phyloP scores from a whole-genome alignment of 441 rosid genomes.

The Macaranga tanarius region DNA sequence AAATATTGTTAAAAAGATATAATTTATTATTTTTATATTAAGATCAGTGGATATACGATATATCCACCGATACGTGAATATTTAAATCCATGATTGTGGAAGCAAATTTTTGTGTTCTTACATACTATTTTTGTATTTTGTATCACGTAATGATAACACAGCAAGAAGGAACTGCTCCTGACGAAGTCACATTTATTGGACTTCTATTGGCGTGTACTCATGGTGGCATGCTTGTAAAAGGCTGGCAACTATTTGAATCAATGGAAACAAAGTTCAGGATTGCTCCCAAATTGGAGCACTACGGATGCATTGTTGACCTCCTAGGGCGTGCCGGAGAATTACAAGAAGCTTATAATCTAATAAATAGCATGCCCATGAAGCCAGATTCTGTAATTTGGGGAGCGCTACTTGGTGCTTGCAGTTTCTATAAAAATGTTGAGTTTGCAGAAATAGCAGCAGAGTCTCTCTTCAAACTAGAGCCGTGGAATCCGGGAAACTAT shows the following conservation, averaged over 20 bases:
- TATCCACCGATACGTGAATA: no score
- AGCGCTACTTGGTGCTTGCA: conserved; percentile 70
- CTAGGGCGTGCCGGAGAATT: conserved; percentile 76
- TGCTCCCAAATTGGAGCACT: conserved; percentile 70
- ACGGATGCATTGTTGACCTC: conserved; percentile 86
- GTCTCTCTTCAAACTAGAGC: conserved; percentile 56
- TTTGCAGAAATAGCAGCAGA: conserved; percentile 65
- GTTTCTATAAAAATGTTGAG: conserved; percentile 61
- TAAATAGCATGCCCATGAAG: conserved; percentile 64
- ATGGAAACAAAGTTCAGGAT: conserved; percentile 44
- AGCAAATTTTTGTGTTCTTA: neutral
- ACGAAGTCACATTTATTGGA: conserved; percentile 67
- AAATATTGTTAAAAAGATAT: no score
- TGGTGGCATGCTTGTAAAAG: conserved; percentile 56
- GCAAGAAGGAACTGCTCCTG: conserved; percentile 48
- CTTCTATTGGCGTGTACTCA: conserved; percentile 70
- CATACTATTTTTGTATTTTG: neutral
- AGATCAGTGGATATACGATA: no score
- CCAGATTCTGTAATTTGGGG: conserved; percentile 76
- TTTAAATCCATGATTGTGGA: no score
- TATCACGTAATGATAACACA: conserved; percentile 12
- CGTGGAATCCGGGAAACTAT: conserved; percentile 56
- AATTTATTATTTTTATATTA: no score
- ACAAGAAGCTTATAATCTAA: conserved; percentile 58
- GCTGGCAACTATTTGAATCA: conserved; percentile 49